phyloP scores from a whole-genome alignment of 2,329 filamentous ascomycete genomes.

The Alternaria ventricosa region DNA sequence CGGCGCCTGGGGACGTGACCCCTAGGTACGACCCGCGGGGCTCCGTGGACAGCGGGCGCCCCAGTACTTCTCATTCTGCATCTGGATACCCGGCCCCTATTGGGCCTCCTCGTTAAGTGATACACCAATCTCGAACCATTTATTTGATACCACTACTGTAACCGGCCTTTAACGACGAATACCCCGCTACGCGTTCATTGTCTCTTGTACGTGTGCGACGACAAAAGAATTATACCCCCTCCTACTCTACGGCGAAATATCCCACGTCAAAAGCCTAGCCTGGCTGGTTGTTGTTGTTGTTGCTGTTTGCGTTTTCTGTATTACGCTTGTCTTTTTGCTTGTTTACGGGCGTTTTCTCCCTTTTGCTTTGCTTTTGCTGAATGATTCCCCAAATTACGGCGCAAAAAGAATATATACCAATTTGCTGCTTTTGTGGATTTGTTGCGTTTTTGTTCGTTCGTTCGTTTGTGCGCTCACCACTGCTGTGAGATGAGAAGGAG shows the following conservation, averaged over 20 bases:
- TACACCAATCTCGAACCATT: slow-evolving; percentile 38
- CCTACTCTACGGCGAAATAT: slow-evolving; percentile 39
- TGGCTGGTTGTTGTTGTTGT: slow-evolving; percentile 36
- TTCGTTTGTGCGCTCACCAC: background rate
- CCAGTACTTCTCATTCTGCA: slow-evolving; percentile 94
- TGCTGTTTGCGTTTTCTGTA: slow-evolving; percentile 26
- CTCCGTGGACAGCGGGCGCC: slow-evolving; percentile 89
- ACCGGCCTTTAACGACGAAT: slow-evolving; percentile 47
- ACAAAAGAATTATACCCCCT: slow-evolving; percentile 52
- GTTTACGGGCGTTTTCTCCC: slow-evolving; percentile 19
- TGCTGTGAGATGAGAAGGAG: background rate
- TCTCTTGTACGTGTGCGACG: slow-evolving; percentile 40
- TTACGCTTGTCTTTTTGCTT: slow-evolving; percentile 19
- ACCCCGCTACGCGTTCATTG: slow-evolving; percentile 39
- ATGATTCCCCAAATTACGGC: slow-evolving; percentile 47
- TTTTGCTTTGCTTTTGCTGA: slow-evolving; percentile 32
- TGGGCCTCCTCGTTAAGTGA: slow-evolving; percentile 83
- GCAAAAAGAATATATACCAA: slow-evolving; percentile 53
- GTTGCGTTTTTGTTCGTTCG: slow-evolving; percentile 7
- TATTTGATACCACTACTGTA: slow-evolving; percentile 40
- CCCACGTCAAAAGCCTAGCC: slow-evolving; percentile 42
- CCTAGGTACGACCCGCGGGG: slow-evolving; percentile 83
- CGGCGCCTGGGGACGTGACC: slow-evolving; percentile 76
- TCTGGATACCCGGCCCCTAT: slow-evolving; percentile 95
- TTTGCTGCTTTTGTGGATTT: slow-evolving; percentile 41